phyloP scores from a whole-genome alignment of 2,329 filamentous ascomycete genomes.

The Aspergillus sp. region DNA sequence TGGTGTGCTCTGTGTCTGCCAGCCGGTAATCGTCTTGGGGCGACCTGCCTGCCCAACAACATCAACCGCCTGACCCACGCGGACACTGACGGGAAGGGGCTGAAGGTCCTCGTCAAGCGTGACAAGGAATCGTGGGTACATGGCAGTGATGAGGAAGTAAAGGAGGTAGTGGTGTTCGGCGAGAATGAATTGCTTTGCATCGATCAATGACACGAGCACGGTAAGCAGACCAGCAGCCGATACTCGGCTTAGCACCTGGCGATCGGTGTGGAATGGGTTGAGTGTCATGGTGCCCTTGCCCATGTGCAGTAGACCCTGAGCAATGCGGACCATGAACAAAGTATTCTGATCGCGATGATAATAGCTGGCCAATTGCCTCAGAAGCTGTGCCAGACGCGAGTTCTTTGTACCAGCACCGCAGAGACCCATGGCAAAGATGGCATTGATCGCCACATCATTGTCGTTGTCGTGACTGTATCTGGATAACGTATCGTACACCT shows the following conservation, averaged over 20 bases:
- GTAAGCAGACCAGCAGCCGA: conserved; percentile 85
- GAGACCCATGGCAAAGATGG: conserved; percentile 98
- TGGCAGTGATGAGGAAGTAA: conserved; percentile 94
- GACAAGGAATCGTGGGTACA: conserved; percentile 94
- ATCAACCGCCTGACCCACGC: conserved; percentile 96
- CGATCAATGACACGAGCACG: conserved; percentile 89
- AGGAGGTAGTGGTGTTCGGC: conserved; percentile 84
- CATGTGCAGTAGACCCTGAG: conserved; percentile 96
- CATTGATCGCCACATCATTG: conserved; percentile 95
- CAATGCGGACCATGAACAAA: conserved; percentile 98
- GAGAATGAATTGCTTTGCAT: conserved; percentile 81
- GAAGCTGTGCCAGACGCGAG: conserved; percentile 87
- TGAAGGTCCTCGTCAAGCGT: conserved; percentile 94
- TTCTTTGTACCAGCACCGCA: conserved; percentile 97
- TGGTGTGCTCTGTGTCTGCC: conserved; percentile 99
- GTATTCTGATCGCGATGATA: conserved; percentile 96
- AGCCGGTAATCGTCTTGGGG: conserved; percentile 98
- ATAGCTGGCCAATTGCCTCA: conserved; percentile 94
- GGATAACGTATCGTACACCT: conserved; percentile 97
- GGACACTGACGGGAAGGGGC: conserved; percentile 91
- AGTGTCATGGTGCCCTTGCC: conserved; percentile 96
- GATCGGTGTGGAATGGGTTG: conserved; percentile 99
- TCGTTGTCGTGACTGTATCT: conserved; percentile 98
- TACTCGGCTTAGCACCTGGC: conserved; percentile 90
- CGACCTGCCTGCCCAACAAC: conserved; percentile 95